These are phyloP conservation scores for Porphyrellus cyaneotinctus DNA, from an alignment of 768 basidiomycete species.

Conservation along the genomic window DNA sequence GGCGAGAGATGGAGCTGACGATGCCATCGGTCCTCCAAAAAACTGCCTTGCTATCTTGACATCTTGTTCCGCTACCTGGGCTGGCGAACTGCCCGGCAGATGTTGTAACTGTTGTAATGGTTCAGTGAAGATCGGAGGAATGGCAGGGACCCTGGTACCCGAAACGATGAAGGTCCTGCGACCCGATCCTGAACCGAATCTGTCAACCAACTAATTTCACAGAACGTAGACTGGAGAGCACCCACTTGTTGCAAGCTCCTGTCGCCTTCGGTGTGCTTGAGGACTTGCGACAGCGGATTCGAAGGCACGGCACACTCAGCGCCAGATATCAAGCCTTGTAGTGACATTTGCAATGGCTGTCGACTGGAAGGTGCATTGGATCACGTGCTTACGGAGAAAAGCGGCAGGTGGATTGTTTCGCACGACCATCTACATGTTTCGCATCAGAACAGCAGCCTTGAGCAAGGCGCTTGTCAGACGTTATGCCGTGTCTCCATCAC, in stretches of 20 bases:
- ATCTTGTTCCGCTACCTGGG: conserved; percentile 59
- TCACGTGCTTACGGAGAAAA: conserved; percentile 18
- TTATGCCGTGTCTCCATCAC: conserved; percentile 58
- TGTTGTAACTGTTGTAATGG: conserved; percentile 57
- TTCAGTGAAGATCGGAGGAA: neutral
- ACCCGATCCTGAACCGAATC: conserved; percentile 56
- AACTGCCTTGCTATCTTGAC: conserved; percentile 75
- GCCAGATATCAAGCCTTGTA: conserved; percentile 79
- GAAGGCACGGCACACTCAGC: conserved; percentile 81
- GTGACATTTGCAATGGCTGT: conserved; percentile 52
- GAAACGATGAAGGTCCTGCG: conserved; percentile 66
- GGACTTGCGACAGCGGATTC: conserved; percentile 84
- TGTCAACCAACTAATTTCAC: neutral
- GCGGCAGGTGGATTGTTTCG: neutral
- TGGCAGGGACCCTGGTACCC: conserved; percentile 39
- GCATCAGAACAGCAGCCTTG: conserved; percentile 16
- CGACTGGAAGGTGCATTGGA: neutral
- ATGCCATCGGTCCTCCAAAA: conserved; percentile 49
- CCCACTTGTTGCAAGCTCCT: conserved; percentile 81
- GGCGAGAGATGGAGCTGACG: conserved; percentile 33
- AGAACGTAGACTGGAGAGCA: neutral
- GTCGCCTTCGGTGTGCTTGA: conserved; percentile 88
- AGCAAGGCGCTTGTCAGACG: conserved; percentile 32
- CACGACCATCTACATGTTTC: conserved; percentile 13
- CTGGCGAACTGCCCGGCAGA: conserved; percentile 56